Evolutionary conservation across 2,329 filamentous ascomycete genomes (phyloP), one percentile per base, ranked within the genome.

Genomic region (Nannizzia gypsea): DNA sequence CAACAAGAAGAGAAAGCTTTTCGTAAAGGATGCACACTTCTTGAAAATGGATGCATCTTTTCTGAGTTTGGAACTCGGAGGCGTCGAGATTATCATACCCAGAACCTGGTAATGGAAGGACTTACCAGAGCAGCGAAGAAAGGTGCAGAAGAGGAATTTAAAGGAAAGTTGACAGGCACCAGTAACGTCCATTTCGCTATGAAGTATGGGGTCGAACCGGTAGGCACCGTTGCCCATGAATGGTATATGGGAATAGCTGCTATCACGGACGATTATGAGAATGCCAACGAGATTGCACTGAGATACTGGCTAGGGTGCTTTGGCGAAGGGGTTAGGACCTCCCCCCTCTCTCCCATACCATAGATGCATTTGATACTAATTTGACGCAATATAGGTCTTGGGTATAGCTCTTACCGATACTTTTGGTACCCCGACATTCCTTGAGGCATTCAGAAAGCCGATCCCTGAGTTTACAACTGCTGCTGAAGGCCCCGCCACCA

Each of bases 171-270:
- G 54, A 83, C 86, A 0, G 93, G 93, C 9, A 96, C 92, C 0
- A 97, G 91, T 73, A 99, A 99, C 69, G 93, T 99, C 3, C 92
- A 97, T 71, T 84, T 99, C 65, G 93, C 93, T 9, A 96, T 95
- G 90, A 87, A 90, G 68, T 92, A 95, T 74, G 85, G 84, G 50
- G 83, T 96, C 52, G 77, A 84, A 2, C 90, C 93, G 0, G 83
- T 97, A 11, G 93, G 93, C 3, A 99, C 93, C 0, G 85, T 89
- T 1, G 93, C 93, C 0, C 93, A 99, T 70, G 93, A 99, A 75
- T 99, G 93, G 93, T 97, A 96, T 78, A 99, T 99, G 93, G 91
- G 90, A 46, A 92, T 95, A 63, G 93, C 93, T 0, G 91, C 93
- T 42, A 90, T 96, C 66, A 89, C 87, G 3, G 81, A 89, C 63